phyloP scores from a whole-genome alignment of 2,329 filamentous ascomycete species.

The Coniochaeta prunicola region DNA sequence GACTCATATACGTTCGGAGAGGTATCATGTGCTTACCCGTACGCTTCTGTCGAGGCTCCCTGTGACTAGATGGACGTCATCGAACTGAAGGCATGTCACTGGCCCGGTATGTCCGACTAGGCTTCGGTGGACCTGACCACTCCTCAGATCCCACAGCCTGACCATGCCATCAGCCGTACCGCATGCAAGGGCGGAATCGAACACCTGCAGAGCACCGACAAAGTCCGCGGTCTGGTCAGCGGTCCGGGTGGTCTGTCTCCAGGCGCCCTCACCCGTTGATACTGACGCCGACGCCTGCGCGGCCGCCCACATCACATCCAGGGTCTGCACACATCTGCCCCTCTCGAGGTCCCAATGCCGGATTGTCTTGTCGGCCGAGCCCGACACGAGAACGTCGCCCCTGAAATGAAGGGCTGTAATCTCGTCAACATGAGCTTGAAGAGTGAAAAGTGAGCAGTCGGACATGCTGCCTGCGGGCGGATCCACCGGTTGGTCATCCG shows the following conservation, averaged over 20 bases:
- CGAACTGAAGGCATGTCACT: constrained; percentile 91
- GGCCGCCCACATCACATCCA: constrained; percentile 97
- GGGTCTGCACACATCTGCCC: constrained; percentile 92
- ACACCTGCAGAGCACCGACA: constrained; percentile 89
- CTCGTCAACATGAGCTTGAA: constrained; percentile 88
- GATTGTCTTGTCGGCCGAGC: constrained; percentile 93
- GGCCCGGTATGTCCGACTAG: constrained; percentile 92
- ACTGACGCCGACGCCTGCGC: constrained; percentile 75
- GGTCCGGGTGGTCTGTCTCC: constrained; percentile 65
- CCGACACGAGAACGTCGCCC: constrained; percentile 84
- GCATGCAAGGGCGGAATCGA: constrained; percentile 90
- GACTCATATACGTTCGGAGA: neutral
- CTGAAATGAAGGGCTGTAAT: constrained; percentile 90
- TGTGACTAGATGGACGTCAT: constrained; percentile 90
- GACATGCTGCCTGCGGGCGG: constrained; percentile 74
- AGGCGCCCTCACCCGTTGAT: constrained; percentile 52
- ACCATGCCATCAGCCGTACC: constrained; percentile 98
- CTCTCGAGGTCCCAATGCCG: constrained; percentile 97
- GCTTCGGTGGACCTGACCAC: constrained; percentile 93
- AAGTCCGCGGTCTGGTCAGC: constrained; percentile 79
- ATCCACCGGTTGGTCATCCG: constrained; percentile 60
- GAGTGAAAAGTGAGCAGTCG: constrained; percentile 81
- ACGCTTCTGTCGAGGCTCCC: constrained; percentile 90
- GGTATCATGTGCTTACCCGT: constrained; percentile 56
- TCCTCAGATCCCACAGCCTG: constrained; percentile 89